Evolutionary conservation across 2,329 filamentous ascomycete genomes (phyloP).

Genomic region (Phialocephala sp.): DNA sequence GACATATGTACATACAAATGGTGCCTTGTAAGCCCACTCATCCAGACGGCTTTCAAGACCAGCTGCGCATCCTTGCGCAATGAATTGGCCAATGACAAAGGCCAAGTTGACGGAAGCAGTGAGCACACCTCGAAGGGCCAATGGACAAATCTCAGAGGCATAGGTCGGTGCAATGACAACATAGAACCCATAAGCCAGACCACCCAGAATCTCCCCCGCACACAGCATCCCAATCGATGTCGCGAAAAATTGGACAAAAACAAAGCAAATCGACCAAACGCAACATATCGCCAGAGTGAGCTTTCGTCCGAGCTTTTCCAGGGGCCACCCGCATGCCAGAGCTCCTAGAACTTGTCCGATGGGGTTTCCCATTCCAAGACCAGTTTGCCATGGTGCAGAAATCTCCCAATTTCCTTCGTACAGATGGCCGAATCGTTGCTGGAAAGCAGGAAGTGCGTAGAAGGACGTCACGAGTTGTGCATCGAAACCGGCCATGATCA

Average conservation of each 20-base stretch:
- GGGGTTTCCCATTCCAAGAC: conserved; percentile 36
- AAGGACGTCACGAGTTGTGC: conserved; percentile 35
- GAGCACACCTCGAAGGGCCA: conserved; percentile 56
- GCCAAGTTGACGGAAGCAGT: conserved; percentile 56
- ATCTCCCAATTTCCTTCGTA: conserved; percentile 34
- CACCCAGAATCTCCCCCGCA: conserved; percentile 53
- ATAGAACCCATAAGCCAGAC: conserved; percentile 56
- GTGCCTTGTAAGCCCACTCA: conserved; percentile 33
- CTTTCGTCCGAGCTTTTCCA: conserved; percentile 35
- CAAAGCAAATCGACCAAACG: conserved; percentile 41
- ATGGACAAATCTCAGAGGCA: conserved; percentile 55
- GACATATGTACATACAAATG: conserved; percentile 17
- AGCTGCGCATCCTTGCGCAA: conserved; percentile 52
- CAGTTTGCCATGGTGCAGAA: conserved; percentile 38
- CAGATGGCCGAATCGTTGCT: conserved; percentile 29
- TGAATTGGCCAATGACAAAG: conserved; percentile 55
- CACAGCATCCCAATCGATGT: conserved; percentile 51
- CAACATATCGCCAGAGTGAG: conserved; percentile 27
- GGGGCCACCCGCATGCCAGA: conserved; percentile 18
- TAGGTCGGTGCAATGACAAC: conserved; percentile 46
- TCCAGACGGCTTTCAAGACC: conserved; percentile 25
- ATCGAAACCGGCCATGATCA: conserved; percentile 39
- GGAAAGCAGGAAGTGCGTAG: conserved; percentile 38
- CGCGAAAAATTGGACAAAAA: conserved; percentile 55
- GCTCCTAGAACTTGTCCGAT: conserved; percentile 33